A percentile compares a stretch with the other conserved stretches of the same genome.
phyloP scores from a whole-genome alignment of 2,329 filamentous ascomycete species.

The Aspergillus fumigatiaffinis region DNA sequence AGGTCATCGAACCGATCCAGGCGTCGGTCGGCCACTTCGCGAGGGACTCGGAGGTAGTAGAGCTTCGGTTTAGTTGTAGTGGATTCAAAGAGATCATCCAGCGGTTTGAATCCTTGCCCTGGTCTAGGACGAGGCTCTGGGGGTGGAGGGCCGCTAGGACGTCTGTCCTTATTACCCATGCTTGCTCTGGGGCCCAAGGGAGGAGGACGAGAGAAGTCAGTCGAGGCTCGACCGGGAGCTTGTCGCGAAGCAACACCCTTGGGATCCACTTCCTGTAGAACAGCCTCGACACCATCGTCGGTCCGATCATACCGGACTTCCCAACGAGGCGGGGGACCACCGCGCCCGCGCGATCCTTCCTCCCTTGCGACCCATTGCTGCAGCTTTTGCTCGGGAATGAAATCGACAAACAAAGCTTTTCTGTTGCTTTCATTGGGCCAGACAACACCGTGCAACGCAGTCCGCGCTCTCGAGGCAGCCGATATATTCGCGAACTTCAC shows the following conservation, averaged over 20 bases:
- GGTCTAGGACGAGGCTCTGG: constrained; percentile 17
- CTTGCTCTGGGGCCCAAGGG: constrained; percentile 25
- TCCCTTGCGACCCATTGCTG: constrained; percentile 71
- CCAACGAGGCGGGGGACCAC: constrained; percentile 54
- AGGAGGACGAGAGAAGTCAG: constrained; percentile 18
- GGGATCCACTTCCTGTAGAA: constrained; percentile 49
- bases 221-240: constrained; percentile 8
- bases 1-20: constrained; percentile 55
- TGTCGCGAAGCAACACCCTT: constrained; percentile 15
- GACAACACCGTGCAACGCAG: constrained; percentile 68
- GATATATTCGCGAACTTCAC: constrained; percentile 65
- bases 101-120: constrained; percentile 49
- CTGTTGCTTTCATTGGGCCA: constrained; percentile 87
- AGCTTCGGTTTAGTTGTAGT: constrained; percentile 61
- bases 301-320: constrained; percentile 67
- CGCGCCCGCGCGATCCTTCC: constrained; percentile 46
- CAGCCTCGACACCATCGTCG: constrained; percentile 54
- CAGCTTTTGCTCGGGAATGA: constrained; percentile 73
- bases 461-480: constrained; percentile 72
- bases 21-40: constrained; percentile 61
- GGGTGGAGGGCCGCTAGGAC: constrained; percentile 22
- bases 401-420: constrained; percentile 84
- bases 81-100: constrained; percentile 58
- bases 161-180: constrained; percentile 19
- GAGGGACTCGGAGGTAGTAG: constrained; percentile 63